These are phyloP conservation scores for Catenaria anguillulae DNA, from an alignment of 371 early-diverging fungal species.

Conservation along the genomic window DNA sequence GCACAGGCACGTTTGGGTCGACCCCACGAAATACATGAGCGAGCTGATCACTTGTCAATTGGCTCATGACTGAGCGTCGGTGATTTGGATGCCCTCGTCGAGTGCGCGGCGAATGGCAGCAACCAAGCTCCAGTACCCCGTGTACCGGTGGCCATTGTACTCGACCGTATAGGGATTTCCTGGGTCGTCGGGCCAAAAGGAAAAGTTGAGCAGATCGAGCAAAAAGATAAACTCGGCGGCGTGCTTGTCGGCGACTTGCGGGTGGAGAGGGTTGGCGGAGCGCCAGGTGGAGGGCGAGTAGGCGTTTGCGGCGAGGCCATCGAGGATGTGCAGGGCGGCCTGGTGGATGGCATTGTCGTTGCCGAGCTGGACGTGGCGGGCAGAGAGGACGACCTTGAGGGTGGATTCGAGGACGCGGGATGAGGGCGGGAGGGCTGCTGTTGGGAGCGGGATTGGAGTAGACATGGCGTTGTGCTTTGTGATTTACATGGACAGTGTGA, in stretches of 20 bases:
- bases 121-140: slow-evolving; percentile 75
- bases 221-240: slow-evolving; percentile 40
- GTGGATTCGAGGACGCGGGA: too few relatives aligned
- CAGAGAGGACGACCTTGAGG: too few relatives aligned
- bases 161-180: slow-evolving; percentile 44
- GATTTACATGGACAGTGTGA: too few relatives aligned
- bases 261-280: background rate
- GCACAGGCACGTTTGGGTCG: too few relatives aligned
- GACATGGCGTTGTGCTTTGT: too few relatives aligned
- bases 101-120: slow-evolving; percentile 62
- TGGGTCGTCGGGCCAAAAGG: slow-evolving; percentile 65
- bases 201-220: slow-evolving; percentile 72
- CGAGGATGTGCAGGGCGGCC: background rate
- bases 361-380: too few relatives aligned
- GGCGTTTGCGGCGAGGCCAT: background rate
- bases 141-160: slow-evolving; percentile 41
- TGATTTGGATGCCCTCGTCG: slow-evolving; percentile 43
- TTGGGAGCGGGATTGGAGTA: too few relatives aligned
- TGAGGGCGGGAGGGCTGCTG: too few relatives aligned
- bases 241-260: background rate
- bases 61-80: slow-evolving; percentile 30
- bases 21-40: slow-evolving; percentile 42
- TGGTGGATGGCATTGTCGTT: too few relatives aligned
- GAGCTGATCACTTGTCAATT: slow-evolving; percentile 28
- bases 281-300: background rate